These are phyloP conservation scores for Plasmodium vinckei DNA, from an alignment of 169 alveolate species.

Conservation along the genomic window DNA sequence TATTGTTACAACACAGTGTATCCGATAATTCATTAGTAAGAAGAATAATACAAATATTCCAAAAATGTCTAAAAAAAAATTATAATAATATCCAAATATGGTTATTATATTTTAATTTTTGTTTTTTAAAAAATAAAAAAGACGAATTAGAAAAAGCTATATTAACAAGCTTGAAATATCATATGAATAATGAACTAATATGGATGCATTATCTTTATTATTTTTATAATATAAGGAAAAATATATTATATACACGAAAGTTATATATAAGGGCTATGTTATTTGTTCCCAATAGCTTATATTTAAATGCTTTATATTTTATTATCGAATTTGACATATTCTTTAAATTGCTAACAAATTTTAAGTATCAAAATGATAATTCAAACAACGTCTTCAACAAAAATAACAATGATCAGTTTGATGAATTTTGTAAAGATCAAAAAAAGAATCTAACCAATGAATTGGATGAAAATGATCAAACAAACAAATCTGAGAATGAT, in stretches of 20 bases:
- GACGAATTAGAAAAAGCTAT: slow-evolving; percentile 56
- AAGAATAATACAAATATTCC: slow-evolving; percentile 56
- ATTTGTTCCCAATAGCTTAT: slow-evolving; percentile 34
- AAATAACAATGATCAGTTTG: background rate
- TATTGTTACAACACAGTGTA: slow-evolving; percentile 21
- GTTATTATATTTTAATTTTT: slow-evolving; percentile 64
- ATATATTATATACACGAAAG: slow-evolving; percentile 53
- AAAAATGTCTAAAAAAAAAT: slow-evolving; percentile 45
- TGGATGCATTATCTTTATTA: slow-evolving; percentile 43
- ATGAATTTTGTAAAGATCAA: slow-evolving; percentile 17
- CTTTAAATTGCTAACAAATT: slow-evolving; percentile 35
- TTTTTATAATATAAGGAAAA: slow-evolving; percentile 49
- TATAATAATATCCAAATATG: slow-evolving; percentile 56
- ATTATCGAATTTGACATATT: slow-evolving; percentile 51
- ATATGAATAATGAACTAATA: slow-evolving; percentile 54
- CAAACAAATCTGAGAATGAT: background rate
- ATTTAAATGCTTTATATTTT: slow-evolving; percentile 24
- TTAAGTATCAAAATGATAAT: slow-evolving; percentile 20
- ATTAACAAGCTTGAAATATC: slow-evolving; percentile 35
- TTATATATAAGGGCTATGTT: slow-evolving; percentile 57
- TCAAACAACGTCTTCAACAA: background rate
- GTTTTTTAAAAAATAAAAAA: slow-evolving; percentile 18
- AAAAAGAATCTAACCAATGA: slow-evolving; percentile 3
- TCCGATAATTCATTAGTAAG: slow-evolving; percentile 37
- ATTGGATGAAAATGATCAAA: background rate